Base-by-base conservation (phyloP, 208 protist genomes). In the Leishmania tropica region DNA sequence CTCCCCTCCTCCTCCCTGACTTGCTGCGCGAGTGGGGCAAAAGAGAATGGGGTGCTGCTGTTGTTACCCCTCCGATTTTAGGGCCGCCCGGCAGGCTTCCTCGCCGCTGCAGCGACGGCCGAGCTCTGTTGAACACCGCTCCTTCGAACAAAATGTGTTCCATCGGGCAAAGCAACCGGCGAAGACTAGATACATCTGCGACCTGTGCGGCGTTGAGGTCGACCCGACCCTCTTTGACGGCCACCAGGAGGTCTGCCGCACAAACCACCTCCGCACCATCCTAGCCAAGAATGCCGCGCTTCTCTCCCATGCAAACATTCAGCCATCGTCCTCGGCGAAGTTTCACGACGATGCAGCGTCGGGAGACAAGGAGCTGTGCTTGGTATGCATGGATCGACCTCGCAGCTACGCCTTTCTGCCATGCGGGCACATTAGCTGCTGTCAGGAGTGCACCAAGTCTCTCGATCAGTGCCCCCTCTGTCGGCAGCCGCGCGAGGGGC, bases 391-490 rank as follows among this genome's bases (percentile, higher is more conserved):
- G 62, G 87, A 89, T 58, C 76, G 62, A 19, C 88, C 72, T 21
- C 86, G 88, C 47, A 79, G 81, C 75, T 95, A 88, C 84, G 94
- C 93, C 10, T 97, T 98, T 80, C 83, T 96, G n/a, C 95, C 95
- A 24, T 98, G 95, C 68, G 95, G 95, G 10, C 95, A 98, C 83
- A 87, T 96, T 19, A 83, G 87, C 60, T 94, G 90, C 81, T 97
- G 95, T 70, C 71, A 76, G 45, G 85, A 81, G 58, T 97, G 95
- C 85, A 90, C 83, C 58, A 86, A 83, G 68, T 76, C 71, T 51
- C 79, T 97, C 47, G 84, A 93, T 47, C 68, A 67, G 42, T 98
- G 95, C 76, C 94, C 95, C 1, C n/a, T 98, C 4, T 98, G 95
- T 73, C 91, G 95, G 28, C 76, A 86, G 37, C 85, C 87, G 51